phyloP scores from a whole-genome alignment of 768 basidiomycete species.

The Cyathus striatus region DNA sequence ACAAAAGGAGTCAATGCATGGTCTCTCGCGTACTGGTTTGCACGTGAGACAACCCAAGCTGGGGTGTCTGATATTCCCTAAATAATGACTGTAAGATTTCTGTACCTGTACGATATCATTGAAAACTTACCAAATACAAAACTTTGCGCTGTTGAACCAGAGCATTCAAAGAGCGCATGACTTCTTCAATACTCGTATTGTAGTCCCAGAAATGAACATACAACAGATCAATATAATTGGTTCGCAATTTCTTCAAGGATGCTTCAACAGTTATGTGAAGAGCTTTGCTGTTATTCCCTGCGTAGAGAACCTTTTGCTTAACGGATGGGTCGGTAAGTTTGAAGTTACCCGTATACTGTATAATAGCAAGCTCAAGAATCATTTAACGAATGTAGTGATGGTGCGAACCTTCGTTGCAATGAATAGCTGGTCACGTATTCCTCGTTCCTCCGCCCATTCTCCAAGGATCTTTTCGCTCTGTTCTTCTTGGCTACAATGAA shows the following conservation, averaged over 20 bases:
- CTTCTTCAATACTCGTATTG: slow-evolving; percentile 44
- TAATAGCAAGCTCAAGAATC: too few relatives aligned
- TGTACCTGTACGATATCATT: neutral
- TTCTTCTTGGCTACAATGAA: slow-evolving; percentile 38
- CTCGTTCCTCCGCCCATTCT: slow-evolving; percentile 41
- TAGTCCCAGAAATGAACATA: slow-evolving; percentile 45
- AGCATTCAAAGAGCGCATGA: slow-evolving; percentile 49
- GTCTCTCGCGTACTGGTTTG: slow-evolving; percentile 11
- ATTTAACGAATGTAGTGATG: slow-evolving; percentile 8
- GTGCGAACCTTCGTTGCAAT: slow-evolving; percentile 40
- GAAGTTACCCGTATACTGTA: slow-evolving; percentile 20
- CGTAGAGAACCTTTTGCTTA: slow-evolving; percentile 21
- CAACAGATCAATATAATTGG: slow-evolving; percentile 21
- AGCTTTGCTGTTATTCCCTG: slow-evolving; percentile 38
- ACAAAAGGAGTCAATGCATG: too few relatives aligned
- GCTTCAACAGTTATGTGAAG: slow-evolving; percentile 30
- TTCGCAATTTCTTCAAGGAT: slow-evolving; percentile 36
- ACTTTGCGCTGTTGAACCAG: slow-evolving; percentile 49
- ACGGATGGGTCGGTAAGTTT: slow-evolving; percentile 18
- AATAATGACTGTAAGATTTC: too few relatives aligned
- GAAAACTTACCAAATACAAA: slow-evolving; percentile 28
- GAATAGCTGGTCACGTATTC: slow-evolving; percentile 41
- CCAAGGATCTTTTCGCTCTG: slow-evolving; percentile 45
- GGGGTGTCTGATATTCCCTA: slow-evolving; percentile 7
- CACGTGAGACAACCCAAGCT: slow-evolving; percentile 6